Conservation (phyloP, 1,284 basidiomycete genomes). For the Puccinia hordei region DNA sequence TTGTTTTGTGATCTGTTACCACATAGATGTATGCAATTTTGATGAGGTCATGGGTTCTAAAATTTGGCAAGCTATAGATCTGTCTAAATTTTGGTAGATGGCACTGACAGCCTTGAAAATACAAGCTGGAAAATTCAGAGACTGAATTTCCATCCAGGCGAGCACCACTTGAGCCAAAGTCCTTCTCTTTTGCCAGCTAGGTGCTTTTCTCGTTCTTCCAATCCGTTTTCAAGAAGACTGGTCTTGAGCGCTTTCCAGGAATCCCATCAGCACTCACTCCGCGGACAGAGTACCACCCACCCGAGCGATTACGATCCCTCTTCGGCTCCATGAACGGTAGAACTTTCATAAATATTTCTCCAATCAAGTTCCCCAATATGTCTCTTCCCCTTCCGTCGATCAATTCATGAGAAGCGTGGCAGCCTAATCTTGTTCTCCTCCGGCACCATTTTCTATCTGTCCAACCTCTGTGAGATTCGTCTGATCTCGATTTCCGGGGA, state of each 20-base stretch:
- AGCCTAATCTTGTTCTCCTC: background rate
- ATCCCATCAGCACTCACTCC: conserved; percentile 42
- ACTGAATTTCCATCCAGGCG: no score
- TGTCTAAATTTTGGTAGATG: no score
- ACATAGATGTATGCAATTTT: no score
- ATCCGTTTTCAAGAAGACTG: conserved; percentile 29
- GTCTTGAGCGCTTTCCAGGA: conserved; percentile 22
- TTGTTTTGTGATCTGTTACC: no score
- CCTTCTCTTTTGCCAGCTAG: no score
- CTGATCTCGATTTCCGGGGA: background rate
- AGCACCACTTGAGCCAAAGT: no score
- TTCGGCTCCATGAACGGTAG: background rate
- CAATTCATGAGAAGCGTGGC: background rate
- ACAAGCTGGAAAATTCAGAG: no score
- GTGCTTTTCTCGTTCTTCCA: background rate
- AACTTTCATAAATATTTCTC: background rate
- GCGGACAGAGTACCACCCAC: conserved; percentile 37
- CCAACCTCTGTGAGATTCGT: conserved; percentile 40
- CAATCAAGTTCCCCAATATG: background rate
- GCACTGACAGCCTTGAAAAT: no score
- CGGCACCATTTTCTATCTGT: conserved; percentile 37
- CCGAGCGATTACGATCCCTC: conserved; percentile 3
- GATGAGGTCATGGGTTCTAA: no score
- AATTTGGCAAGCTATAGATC: no score
- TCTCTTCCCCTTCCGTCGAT: background rate